These are phyloP conservation scores for Chaetomium fimeti DNA, from an alignment of 495 filamentous ascomycete species.

Conservation along the genomic window DNA sequence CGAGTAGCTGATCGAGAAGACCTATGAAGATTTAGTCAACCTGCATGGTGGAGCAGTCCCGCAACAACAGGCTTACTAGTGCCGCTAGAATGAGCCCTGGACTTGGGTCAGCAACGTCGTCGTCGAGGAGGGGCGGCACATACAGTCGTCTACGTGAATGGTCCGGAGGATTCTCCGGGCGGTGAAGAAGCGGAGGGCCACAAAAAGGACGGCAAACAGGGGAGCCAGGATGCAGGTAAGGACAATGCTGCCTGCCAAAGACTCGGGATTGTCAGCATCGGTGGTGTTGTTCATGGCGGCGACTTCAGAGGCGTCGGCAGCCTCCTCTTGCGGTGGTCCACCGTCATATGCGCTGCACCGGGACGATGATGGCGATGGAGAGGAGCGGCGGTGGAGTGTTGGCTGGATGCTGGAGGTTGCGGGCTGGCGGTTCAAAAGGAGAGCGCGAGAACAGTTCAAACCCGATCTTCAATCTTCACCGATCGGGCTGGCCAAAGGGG, in stretches of 20 bases:
- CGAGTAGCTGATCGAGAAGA: not conserved
- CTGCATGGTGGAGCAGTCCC: not conserved
- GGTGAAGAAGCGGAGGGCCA: constrained; percentile 30
- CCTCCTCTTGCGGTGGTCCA: not conserved
- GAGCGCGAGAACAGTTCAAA: too few species aligned
- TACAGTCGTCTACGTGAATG: constrained; percentile 30
- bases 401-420: not conserved
- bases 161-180: constrained; percentile 22
- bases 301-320: not conserved
- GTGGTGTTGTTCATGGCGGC: not conserved
- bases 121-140: not conserved
- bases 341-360: not conserved
- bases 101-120: not conserved
- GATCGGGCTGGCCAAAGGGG: not conserved
- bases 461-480: not conserved
- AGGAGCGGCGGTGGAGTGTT: not conserved
- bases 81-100: constrained; percentile 17
- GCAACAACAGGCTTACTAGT: not conserved
- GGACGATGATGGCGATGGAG: not conserved
- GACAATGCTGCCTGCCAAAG: constrained; percentile 16
- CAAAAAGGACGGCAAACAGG: constrained; percentile 24
- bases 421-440: not conserved
- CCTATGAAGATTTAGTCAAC: not conserved
- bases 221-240: constrained; percentile 23
- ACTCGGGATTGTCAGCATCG: not conserved